phyloP scores from a whole-genome alignment of 331 rosid genomes.

The Rosa hybrid region DNA sequence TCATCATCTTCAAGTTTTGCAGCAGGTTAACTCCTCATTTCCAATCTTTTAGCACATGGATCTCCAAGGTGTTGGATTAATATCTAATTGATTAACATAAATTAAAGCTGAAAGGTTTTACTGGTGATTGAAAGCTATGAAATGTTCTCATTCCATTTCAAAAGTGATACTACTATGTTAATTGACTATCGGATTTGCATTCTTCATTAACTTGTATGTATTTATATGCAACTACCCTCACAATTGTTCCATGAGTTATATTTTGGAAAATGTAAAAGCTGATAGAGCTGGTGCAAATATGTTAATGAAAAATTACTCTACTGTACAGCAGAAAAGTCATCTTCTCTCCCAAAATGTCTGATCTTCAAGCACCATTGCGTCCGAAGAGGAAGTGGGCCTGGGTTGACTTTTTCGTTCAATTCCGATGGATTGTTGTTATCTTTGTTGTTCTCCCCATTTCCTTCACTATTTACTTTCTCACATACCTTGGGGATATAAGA shows the following conservation, averaged over 20 bases:
- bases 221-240: neutral
- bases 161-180: neutral
- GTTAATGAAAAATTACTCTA: neutral
- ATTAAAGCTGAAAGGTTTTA: neutral
- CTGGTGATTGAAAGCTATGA: neutral
- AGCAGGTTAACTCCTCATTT: neutral
- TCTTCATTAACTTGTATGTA: neutral
- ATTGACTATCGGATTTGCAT: neutral
- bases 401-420: slow-evolving; percentile 87
- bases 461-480: slow-evolving; percentile 79
- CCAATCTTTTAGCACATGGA: neutral
- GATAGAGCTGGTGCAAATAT: neutral
- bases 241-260: no score
- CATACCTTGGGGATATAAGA: slow-evolving; percentile 83
- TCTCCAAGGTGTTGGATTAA: neutral
- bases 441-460: slow-evolving; percentile 94
- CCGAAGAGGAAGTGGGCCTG: slow-evolving; percentile 87
- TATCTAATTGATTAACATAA: neutral
- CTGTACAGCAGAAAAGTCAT: slow-evolving; percentile 10
- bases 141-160: neutral
- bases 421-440: slow-evolving; percentile 89
- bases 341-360: slow-evolving; percentile 57
- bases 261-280: neutral
- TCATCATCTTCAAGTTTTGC: neutral
- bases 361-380: slow-evolving; percentile 79